phyloP scores from a whole-genome alignment of 1,284 basidiomycete genomes.

The Sanghuangporus weigelae region DNA sequence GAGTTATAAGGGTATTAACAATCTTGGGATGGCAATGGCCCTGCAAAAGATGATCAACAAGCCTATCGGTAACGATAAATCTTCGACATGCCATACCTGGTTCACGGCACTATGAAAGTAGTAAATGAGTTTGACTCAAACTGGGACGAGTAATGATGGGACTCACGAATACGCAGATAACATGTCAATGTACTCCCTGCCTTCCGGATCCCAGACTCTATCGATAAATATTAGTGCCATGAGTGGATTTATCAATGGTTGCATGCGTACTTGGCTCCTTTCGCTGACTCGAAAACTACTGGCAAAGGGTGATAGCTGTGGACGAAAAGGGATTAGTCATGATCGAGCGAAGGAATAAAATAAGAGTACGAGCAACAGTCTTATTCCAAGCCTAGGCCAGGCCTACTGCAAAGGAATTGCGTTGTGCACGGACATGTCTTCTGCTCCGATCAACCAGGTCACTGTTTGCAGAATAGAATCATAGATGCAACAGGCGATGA shows the following conservation, averaged over 20 bases:
- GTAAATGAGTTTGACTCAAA: too few relatives aligned
- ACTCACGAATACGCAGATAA: constrained; percentile 94
- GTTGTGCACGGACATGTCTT: constrained; percentile 5
- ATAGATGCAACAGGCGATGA: background rate
- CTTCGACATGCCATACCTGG: constrained; percentile 47
- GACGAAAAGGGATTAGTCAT: constrained; percentile 32
- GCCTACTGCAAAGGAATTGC: constrained; percentile 7
- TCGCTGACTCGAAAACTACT: constrained; percentile 87
- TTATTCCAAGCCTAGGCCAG: background rate
- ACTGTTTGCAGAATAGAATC: background rate
- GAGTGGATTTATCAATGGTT: constrained; percentile 14
- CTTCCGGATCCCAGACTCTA: constrained; percentile 96
- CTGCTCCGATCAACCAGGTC: constrained; percentile 1
- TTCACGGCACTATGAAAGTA: constrained; percentile 68
- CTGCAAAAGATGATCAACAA: constrained; percentile 29
- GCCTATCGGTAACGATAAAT: constrained; percentile 21
- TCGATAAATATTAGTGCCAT: constrained; percentile 15
- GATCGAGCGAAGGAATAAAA: constrained; percentile 22
- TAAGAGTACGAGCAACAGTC: constrained; percentile 11
- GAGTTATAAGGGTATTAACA: constrained; percentile 75
- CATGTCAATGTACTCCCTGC: constrained; percentile 92
- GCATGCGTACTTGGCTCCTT: constrained; percentile 75
- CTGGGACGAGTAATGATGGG: constrained; percentile 1
- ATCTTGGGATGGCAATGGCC: constrained; percentile 96
- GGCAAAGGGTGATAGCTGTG: constrained; percentile 94